Percentiles rank a stretch among this genome's conserved stretches.
Evolutionary conservation across 2,329 filamentous ascomycete genomes (phyloP).

Genomic region (Erysiphe pulchra): DNA sequence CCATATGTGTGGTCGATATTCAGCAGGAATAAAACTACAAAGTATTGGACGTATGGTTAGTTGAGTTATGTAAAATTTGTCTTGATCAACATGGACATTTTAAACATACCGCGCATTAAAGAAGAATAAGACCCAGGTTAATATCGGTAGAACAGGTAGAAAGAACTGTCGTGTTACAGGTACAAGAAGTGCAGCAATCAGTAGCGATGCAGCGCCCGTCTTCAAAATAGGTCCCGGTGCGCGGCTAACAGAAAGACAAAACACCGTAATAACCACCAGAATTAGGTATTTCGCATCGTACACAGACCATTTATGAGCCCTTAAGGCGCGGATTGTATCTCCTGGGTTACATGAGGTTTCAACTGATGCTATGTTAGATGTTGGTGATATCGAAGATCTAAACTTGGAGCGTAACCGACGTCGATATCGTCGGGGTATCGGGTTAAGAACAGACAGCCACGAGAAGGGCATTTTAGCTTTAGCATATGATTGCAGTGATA

Average conservation of each 20-base stretch:
- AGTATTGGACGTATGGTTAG: slow-evolving; percentile 3
- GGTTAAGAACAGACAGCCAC: slow-evolving; percentile 21
- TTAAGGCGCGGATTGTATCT: slow-evolving; percentile 52
- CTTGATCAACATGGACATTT: no score
- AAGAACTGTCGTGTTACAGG: slow-evolving; percentile 80
- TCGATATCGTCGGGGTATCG: slow-evolving; percentile 38
- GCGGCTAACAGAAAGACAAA: slow-evolving; percentile 63
- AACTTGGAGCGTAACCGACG: slow-evolving; percentile 43
- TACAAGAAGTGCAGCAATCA: slow-evolving; percentile 47
- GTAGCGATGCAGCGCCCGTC: slow-evolving; percentile 38
- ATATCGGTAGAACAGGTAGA: slow-evolving; percentile 61
- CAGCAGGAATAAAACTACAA: slow-evolving; percentile 62
- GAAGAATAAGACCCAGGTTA: slow-evolving; percentile 74
- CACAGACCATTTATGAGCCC: slow-evolving; percentile 52
- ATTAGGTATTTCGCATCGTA: slow-evolving; percentile 72
- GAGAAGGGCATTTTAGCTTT: slow-evolving; percentile 18
- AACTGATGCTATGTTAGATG: slow-evolving; percentile 48
- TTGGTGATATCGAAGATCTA: slow-evolving; percentile 36
- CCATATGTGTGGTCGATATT: slow-evolving; percentile 83
- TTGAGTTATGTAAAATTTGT: neutral
- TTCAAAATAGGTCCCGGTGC: slow-evolving; percentile 55
- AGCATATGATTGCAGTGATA: slow-evolving; percentile 7
- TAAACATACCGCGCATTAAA: slow-evolving; percentile 42
- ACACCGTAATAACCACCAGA: slow-evolving; percentile 48
- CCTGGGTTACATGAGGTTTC: slow-evolving; percentile 61